Evolutionary conservation across 2,329 filamentous ascomycete genomes (phyloP).

Genomic region (Dactylella cylindrospora): DNA sequence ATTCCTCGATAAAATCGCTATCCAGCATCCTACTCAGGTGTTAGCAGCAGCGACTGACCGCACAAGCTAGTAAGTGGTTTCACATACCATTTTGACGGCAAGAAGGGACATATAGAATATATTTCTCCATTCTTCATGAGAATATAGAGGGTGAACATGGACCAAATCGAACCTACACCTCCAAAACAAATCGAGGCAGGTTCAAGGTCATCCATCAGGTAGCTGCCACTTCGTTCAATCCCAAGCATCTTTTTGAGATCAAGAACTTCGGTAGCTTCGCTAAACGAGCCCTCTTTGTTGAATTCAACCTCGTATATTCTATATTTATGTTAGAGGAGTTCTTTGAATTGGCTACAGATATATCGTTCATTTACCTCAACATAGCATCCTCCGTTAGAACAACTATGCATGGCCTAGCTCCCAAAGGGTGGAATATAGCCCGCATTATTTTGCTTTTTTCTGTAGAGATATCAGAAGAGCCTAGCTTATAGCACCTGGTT

Average conservation of each 20-base stretch:
- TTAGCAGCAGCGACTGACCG: not conserved
- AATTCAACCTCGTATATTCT: slow-evolving; percentile 42
- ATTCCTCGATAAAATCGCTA: slow-evolving; percentile 33
- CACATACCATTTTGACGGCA: slow-evolving; percentile 83
- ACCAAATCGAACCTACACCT: slow-evolving; percentile 74
- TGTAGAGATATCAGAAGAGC: not conserved
- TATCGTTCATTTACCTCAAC: slow-evolving; percentile 10
- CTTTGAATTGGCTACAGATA: not conserved
- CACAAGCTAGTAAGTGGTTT: slow-evolving; percentile 62
- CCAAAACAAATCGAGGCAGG: slow-evolving; percentile 89
- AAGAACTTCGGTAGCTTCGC: slow-evolving; percentile 53
- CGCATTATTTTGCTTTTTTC: slow-evolving; percentile 18
- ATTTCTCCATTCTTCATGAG: slow-evolving; percentile 93
- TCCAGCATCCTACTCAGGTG: slow-evolving; percentile 33
- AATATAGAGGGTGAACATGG: slow-evolving; percentile 92
- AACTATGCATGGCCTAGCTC: slow-evolving; percentile 32
- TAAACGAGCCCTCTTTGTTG: slow-evolving; percentile 15
- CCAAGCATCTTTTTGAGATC: slow-evolving; percentile 84
- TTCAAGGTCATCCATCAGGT: slow-evolving; percentile 90
- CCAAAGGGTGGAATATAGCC: slow-evolving; percentile 37
- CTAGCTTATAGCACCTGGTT: slow-evolving; percentile 31
- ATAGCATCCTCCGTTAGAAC: slow-evolving; percentile 38
- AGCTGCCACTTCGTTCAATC: slow-evolving; percentile 73
- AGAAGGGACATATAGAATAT: slow-evolving; percentile 86
- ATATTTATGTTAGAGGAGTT: not conserved